These are phyloP conservation scores for Rhytidhysteron rufulum DNA, from an alignment of 2,329 filamentous ascomycete species.

Conservation along the genomic window DNA sequence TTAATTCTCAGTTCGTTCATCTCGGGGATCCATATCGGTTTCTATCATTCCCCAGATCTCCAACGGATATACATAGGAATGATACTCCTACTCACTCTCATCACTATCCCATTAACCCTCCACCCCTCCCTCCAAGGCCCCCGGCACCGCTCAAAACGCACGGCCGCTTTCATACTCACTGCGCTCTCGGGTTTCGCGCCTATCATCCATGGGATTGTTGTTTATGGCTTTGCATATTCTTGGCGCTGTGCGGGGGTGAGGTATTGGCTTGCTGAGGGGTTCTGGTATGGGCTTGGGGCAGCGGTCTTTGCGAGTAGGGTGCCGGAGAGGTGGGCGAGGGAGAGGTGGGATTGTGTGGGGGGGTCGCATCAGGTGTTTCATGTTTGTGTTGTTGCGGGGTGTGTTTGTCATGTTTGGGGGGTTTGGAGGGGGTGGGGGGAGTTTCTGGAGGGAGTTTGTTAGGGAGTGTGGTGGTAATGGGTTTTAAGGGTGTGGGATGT, in stretches of 20 bases:
- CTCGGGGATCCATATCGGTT: conserved; percentile 64
- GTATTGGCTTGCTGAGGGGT: conserved; percentile 2
- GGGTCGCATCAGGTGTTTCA: conserved; percentile 3
- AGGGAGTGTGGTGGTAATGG: too few relatives aligned
- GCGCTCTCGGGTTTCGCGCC: conserved; percentile 2
- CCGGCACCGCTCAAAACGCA: conserved; percentile 4
- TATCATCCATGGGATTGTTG: conserved; percentile 1
- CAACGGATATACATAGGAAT: conserved; percentile 39
- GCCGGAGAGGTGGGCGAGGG: conserved; percentile 1
- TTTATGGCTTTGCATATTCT: not conserved
- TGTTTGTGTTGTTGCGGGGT: conserved; percentile 1
- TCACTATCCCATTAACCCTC: conserved; percentile 26
- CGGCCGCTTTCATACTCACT: not conserved
- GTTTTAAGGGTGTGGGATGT: too few relatives aligned
- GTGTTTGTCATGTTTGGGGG: conserved; percentile 1
- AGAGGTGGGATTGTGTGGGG: not conserved
- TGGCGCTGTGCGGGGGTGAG: not conserved
- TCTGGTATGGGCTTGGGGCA: conserved; percentile 2
- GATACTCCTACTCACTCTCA: conserved; percentile 22
- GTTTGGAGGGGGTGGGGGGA: conserved; percentile 1
- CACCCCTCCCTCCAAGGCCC: conserved; percentile 21
- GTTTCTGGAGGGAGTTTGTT: not conserved
- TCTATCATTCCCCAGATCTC: conserved; percentile 34
- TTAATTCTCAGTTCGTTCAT: conserved; percentile 86
- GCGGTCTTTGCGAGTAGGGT: conserved; percentile 1